A percentile compares a stretch with the other conserved stretches of the same genome.
phyloP scores from a whole-genome alignment of 1,284 basidiomycete species.

The Papiliotrema terrestris region DNA sequence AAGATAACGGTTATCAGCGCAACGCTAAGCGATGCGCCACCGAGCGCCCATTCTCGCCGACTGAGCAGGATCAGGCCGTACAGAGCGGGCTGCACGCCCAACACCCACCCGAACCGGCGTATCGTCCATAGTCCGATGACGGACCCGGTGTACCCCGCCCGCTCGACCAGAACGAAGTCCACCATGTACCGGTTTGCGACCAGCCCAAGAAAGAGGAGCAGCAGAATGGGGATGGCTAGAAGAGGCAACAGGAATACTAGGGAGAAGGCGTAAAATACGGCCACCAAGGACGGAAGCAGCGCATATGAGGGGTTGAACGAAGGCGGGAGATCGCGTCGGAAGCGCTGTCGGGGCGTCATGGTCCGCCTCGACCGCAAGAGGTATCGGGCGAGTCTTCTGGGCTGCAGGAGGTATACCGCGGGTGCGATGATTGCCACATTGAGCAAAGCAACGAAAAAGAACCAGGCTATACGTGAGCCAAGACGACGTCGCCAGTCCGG shows the following conservation, averaged over 20 bases:
- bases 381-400: slow-evolving; percentile 59
- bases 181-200: slow-evolving; percentile 71
- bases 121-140: slow-evolving; percentile 69
- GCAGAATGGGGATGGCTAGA: slow-evolving; percentile 64
- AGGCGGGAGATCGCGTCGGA: slow-evolving; percentile 71
- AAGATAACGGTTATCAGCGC: slow-evolving; percentile 50
- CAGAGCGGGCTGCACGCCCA: slow-evolving; percentile 64
- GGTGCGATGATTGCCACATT: slow-evolving; percentile 68
- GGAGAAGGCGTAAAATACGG: slow-evolving; percentile 63
- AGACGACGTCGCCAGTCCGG: no score
- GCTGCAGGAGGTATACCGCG: slow-evolving; percentile 66
- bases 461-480: slow-evolving; percentile 29
- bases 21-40: slow-evolving; percentile 59
- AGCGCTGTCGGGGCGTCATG: slow-evolving; percentile 70
- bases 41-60: slow-evolving; percentile 65
- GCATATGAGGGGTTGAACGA: slow-evolving; percentile 65
- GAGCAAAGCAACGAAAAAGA: slow-evolving; percentile 60
- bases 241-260: slow-evolving; percentile 72
- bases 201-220: slow-evolving; percentile 65
- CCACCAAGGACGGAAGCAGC: slow-evolving; percentile 62
- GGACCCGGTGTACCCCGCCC: slow-evolving; percentile 64
- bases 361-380: slow-evolving; percentile 57
- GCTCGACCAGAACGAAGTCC: slow-evolving; percentile 68
- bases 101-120: slow-evolving; percentile 55
- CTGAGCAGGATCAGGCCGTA: slow-evolving; percentile 68